Evolutionary conservation across 1,139 yeast genomes (phyloP).

Genomic region (Taphrina sp.): DNA sequence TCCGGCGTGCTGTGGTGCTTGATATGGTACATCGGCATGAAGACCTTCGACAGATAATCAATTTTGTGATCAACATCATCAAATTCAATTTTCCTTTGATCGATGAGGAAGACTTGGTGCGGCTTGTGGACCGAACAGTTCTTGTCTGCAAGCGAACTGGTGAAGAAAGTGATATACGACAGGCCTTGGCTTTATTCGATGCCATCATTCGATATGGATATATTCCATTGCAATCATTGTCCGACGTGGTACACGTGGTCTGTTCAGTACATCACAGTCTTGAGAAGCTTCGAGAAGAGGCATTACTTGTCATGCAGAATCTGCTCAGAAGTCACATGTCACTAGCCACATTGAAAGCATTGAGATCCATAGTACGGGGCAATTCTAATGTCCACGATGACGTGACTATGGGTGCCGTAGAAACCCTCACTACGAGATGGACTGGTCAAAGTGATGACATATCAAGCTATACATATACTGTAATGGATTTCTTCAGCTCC

Average conservation of each 20-base stretch:
- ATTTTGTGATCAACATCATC: slow-evolving; percentile 50
- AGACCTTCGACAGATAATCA: slow-evolving; percentile 45
- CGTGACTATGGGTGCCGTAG: slow-evolving; percentile 28
- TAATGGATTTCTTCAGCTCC: slow-evolving; percentile 7
- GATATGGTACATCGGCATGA: slow-evolving; percentile 40
- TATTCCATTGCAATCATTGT: slow-evolving; percentile 50
- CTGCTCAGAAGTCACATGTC: slow-evolving; percentile 47
- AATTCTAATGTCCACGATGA: slow-evolving; percentile 24
- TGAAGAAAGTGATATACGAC: slow-evolving; percentile 47
- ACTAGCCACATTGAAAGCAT: slow-evolving; percentile 36
- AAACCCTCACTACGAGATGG: slow-evolving; percentile 8
- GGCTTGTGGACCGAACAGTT: slow-evolving; percentile 47
- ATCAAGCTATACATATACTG: slow-evolving; percentile 5
- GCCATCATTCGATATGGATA: slow-evolving; percentile 52
- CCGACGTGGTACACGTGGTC: slow-evolving; percentile 50
- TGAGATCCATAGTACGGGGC: slow-evolving; percentile 28
- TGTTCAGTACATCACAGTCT: slow-evolving; percentile 52
- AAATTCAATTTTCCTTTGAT: slow-evolving; percentile 53
- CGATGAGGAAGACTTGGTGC: slow-evolving; percentile 48
- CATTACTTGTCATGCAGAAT: slow-evolving; percentile 48
- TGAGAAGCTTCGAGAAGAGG: slow-evolving; percentile 46
- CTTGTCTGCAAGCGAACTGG: slow-evolving; percentile 51
- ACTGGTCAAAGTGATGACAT: slow-evolving; percentile 3
- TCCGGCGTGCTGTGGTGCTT: slow-evolving; percentile 30
- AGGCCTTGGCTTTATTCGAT: slow-evolving; percentile 52